phyloP scores from a whole-genome alignment of 2,329 filamentous ascomycete species.

The Nemania serpens region DNA sequence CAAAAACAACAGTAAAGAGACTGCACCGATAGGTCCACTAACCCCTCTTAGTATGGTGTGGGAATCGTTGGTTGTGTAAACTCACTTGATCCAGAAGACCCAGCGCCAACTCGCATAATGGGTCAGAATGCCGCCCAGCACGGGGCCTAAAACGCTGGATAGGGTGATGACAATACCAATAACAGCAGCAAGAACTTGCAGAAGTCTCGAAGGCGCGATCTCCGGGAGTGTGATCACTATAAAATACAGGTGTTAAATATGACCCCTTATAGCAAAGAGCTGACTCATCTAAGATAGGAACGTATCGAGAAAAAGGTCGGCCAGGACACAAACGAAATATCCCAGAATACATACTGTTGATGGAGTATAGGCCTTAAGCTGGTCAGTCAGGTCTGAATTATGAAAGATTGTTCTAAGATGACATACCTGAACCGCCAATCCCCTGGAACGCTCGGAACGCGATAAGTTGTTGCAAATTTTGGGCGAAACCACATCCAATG shows the following conservation, averaged over 20 bases:
- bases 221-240: conserved; percentile 58
- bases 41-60: conserved; percentile 27
- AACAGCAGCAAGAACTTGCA: conserved; percentile 51
- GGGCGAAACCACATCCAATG: conserved; percentile 56
- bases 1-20: conserved; percentile 53
- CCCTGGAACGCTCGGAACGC: conserved; percentile 56
- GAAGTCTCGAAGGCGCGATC: conserved; percentile 48
- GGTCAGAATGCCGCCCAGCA: conserved; percentile 57
- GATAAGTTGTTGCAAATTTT: conserved; percentile 52
- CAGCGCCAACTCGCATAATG: conserved; percentile 57
- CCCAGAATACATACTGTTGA: conserved; percentile 45
- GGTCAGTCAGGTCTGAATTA: conserved; percentile 11
- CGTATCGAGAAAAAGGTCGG: not conserved
- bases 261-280: not conserved
- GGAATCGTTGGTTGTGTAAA: conserved; percentile 21
- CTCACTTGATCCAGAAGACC: conserved; percentile 65
- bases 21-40: conserved; percentile 56
- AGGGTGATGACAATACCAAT: conserved; percentile 55
- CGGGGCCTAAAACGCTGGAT: conserved; percentile 56
- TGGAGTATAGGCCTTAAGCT: conserved; percentile 53
- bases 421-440: conserved; percentile 54
- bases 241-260: conserved; percentile 7
- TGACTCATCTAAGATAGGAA: not conserved
- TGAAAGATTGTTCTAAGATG: not conserved
- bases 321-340: not conserved